Evolutionary conservation across 805 yeast species (phyloP).

Genomic region (Wickerhamomyces ciferrii): DNA sequence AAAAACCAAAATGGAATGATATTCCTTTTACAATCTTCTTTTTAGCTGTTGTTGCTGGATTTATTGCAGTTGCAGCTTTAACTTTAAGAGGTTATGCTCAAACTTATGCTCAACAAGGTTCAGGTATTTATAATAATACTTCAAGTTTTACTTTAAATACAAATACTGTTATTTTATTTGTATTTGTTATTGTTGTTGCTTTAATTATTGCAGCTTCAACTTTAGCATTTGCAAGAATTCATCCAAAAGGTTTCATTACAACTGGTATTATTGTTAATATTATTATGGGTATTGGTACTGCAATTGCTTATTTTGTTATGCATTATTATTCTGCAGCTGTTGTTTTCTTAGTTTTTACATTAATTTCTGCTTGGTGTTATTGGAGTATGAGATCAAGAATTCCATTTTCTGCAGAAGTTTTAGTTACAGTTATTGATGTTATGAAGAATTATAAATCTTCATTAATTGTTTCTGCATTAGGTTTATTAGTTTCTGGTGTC

Average conservation of each 20-base stretch:
- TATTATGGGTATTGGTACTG: conserved; percentile 65
- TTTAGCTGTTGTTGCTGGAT: conserved; percentile 50
- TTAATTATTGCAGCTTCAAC: conserved; percentile 53
- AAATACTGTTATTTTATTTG: conserved; percentile 66
- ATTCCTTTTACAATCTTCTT: conserved; percentile 61
- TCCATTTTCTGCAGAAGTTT: conserved; percentile 67
- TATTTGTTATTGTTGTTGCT: conserved; percentile 57
- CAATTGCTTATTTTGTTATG: conserved; percentile 65
- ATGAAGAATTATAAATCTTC: conserved; percentile 71
- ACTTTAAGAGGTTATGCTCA: conserved; percentile 59
- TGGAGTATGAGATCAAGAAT: conserved; percentile 69
- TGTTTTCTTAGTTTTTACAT: conserved; percentile 62
- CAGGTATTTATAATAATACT: conserved; percentile 50
- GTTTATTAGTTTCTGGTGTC: conserved; percentile 52
- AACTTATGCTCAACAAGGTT: conserved; percentile 52
- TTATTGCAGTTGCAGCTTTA: conserved; percentile 63
- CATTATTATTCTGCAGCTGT: conserved; percentile 77
- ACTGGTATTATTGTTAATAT: conserved; percentile 66
- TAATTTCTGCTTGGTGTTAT: conserved; percentile 62
- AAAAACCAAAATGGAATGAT: conserved; percentile 64
- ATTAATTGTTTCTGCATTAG: conserved; percentile 52
- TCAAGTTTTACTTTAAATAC: conserved; percentile 65
- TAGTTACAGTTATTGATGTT: conserved; percentile 71
- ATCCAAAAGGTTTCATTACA: conserved; percentile 63
- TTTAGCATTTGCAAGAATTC: conserved; percentile 54